phyloP scores from a whole-genome alignment of 2,329 filamentous ascomycete species.

The Verticillium isaacii region DNA sequence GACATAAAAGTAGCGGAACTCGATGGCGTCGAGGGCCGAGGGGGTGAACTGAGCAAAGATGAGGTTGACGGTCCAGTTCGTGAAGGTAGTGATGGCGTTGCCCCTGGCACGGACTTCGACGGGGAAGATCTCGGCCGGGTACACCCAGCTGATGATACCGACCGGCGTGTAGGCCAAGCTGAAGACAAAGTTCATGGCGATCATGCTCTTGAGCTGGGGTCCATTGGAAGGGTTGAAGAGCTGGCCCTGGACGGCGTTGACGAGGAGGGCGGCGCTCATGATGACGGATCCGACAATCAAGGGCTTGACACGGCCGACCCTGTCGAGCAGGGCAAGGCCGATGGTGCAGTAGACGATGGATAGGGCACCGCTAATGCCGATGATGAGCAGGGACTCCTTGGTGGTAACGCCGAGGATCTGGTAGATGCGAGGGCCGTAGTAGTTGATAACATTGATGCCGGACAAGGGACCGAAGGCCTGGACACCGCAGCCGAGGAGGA shows the following conservation, averaged over 20 bases:
- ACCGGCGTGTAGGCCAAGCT: slow-evolving; percentile 22
- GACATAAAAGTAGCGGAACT: slow-evolving; percentile 38
- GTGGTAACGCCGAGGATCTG: slow-evolving; percentile 34
- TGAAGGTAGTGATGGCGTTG: slow-evolving; percentile 22
- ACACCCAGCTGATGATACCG: slow-evolving; percentile 38
- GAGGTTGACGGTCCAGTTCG: slow-evolving; percentile 28
- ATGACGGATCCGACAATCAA: slow-evolving; percentile 34
- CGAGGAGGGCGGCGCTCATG: slow-evolving; percentile 18
- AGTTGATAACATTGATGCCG: slow-evolving; percentile 28
- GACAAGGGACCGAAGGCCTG: slow-evolving; percentile 43
- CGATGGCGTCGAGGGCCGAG: slow-evolving; percentile 32
- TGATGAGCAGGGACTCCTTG: slow-evolving; percentile 41
- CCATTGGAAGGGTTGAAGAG: slow-evolving; percentile 18
- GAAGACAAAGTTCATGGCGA: slow-evolving; percentile 30
- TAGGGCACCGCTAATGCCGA: slow-evolving; percentile 44
- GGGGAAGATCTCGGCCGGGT: slow-evolving; percentile 34
- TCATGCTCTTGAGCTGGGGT: slow-evolving; percentile 21
- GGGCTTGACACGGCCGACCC: slow-evolving; percentile 40
- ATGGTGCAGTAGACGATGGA: slow-evolving; percentile 42
- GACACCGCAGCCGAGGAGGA: slow-evolving; percentile 41
- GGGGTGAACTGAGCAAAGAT: slow-evolving; percentile 46
- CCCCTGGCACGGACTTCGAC: slow-evolving; percentile 23
- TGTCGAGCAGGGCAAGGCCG: slow-evolving; percentile 39
- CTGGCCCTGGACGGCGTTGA: slow-evolving; percentile 22
- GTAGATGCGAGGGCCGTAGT: slow-evolving; percentile 32